Percentiles rank a stretch among this genome's conserved stretches.
Conservation (phyloP, 1,284 basidiomycete genomes). For the Ceratobasidium theobromae region DNA sequence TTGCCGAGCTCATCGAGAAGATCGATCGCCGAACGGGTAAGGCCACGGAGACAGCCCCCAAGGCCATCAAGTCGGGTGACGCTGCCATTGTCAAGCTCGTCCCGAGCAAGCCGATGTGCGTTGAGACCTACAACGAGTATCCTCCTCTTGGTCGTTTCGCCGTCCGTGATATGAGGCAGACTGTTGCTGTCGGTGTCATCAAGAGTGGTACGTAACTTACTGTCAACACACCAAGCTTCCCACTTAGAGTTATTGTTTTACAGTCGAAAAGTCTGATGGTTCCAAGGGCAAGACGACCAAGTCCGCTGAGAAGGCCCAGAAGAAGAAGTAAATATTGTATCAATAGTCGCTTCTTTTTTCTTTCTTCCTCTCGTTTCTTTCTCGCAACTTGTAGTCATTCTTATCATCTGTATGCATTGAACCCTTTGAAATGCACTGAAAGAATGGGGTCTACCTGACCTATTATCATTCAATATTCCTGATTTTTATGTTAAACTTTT, state of each 20-base stretch:
- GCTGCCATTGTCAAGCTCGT: slow-evolving; percentile 97
- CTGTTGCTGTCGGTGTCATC: slow-evolving; percentile 96
- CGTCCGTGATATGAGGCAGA: slow-evolving; percentile 98
- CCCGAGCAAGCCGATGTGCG: slow-evolving; percentile 93
- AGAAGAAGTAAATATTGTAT: slow-evolving; percentile 83
- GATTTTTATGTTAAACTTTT: background rate
- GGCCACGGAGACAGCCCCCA: slow-evolving; percentile 83
- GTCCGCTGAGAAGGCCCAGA: slow-evolving; percentile 92
- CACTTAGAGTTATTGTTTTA: background rate
- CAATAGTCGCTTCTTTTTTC: slow-evolving; percentile 47
- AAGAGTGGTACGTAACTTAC: slow-evolving; percentile 55
- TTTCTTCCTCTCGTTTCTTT: slow-evolving; percentile 44
- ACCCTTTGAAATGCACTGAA: slow-evolving; percentile 30
- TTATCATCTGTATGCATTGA: slow-evolving; percentile 32
- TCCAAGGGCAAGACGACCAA: slow-evolving; percentile 87
- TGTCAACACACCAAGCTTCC: background rate
- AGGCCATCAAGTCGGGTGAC: slow-evolving; percentile 97
- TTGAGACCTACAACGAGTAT: slow-evolving; percentile 97
- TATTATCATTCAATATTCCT: slow-evolving; percentile 1
- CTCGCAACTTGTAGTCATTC: slow-evolving; percentile 44
- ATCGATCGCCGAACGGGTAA: slow-evolving; percentile 99
- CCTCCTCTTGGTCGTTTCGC: slow-evolving; percentile 99
- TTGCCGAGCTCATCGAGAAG: slow-evolving; percentile 97
- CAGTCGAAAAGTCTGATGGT: slow-evolving; percentile 89
- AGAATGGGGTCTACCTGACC: slow-evolving; percentile 11